Evolutionary conservation across 805 yeast genomes (phyloP).

Genomic region (Candida ovalis): DNA sequence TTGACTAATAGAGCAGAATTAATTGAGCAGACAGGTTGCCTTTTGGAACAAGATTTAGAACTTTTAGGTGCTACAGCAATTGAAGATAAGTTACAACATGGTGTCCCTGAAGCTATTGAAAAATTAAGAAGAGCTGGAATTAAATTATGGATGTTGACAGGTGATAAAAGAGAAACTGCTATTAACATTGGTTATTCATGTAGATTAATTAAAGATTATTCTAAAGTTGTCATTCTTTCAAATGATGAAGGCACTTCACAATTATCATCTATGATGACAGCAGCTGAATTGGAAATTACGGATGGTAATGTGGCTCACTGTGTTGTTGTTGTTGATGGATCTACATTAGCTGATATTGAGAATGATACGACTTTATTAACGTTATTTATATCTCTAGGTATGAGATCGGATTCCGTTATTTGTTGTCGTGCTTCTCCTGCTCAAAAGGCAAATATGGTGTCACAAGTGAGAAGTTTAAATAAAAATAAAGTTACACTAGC

Average conservation of each 20-base stretch:
- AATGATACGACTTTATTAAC: slow-evolving; percentile 67
- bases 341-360: slow-evolving; percentile 71
- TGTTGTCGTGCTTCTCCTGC: slow-evolving; percentile 97
- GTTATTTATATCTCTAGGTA: slow-evolving; percentile 78
- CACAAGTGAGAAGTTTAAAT: slow-evolving; percentile 68
- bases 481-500: slow-evolving; percentile 80
- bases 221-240: slow-evolving; percentile 73
- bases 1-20: slow-evolving; percentile 59
- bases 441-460: slow-evolving; percentile 89
- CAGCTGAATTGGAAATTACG: slow-evolving; percentile 69
- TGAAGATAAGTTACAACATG: slow-evolving; percentile 93
- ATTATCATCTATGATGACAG: slow-evolving; percentile 63
- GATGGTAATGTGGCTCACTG: slow-evolving; percentile 84
- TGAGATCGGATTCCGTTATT: slow-evolving; percentile 84
- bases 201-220: slow-evolving; percentile 85
- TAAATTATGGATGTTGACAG: slow-evolving; percentile 97
- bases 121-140: slow-evolving; percentile 90
- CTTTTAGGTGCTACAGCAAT: slow-evolving; percentile 93
- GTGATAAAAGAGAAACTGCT: slow-evolving; percentile 97
- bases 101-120: slow-evolving; percentile 95
- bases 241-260: slow-evolving; percentile 39
- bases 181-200: slow-evolving; percentile 96
- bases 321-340: slow-evolving; percentile 95
- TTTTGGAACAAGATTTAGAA: slow-evolving; percentile 64
- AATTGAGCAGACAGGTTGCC: slow-evolving; percentile 69